phyloP scores from a whole-genome alignment of 2,329 filamentous ascomycete species.

The Pseudonectria buxi region DNA sequence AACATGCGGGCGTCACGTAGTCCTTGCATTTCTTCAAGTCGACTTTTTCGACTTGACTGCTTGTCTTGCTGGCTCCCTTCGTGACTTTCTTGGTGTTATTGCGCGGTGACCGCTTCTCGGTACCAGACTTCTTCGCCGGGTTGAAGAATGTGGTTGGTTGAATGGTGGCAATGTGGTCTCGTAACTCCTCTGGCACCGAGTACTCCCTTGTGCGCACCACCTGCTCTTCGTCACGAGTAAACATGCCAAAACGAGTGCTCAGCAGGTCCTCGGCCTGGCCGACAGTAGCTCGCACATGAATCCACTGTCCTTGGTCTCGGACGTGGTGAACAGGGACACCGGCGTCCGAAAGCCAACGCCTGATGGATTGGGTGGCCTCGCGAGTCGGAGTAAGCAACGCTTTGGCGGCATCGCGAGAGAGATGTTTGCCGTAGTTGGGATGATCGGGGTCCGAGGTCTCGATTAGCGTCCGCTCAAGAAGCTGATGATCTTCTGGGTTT shows the following conservation, averaged over 20 bases:
- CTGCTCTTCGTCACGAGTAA: conserved; percentile 30
- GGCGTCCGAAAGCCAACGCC: conserved; percentile 37
- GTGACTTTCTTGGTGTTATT: background rate
- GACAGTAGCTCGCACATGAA: conserved; percentile 37
- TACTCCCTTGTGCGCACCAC: conserved; percentile 34
- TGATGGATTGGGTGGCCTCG: conserved; percentile 32
- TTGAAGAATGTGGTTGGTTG: conserved; percentile 39
- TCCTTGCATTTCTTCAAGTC: conserved; percentile 28
- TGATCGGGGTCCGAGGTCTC: conserved; percentile 44
- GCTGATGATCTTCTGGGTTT: conserved; percentile 13
- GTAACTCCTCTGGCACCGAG: conserved; percentile 29
- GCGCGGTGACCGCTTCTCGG: background rate
- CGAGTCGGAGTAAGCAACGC: conserved; percentile 39
- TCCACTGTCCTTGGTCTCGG: conserved; percentile 29
- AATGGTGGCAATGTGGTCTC: conserved; percentile 35
- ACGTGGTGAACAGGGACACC: conserved; percentile 32
- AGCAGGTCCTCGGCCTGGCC: conserved; percentile 38
- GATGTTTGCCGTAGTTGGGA: conserved; percentile 41
- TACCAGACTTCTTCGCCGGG: background rate
- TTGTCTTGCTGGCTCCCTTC: background rate
- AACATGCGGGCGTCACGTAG: conserved; percentile 36
- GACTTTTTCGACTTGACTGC: background rate
- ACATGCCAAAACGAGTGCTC: conserved; percentile 37
- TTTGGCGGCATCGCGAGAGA: conserved; percentile 41
- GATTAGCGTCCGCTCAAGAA: conserved; percentile 37